Evolutionary conservation across 139 green algal genomes (phyloP).

Genomic region (Volvox reticuliferus): DNA sequence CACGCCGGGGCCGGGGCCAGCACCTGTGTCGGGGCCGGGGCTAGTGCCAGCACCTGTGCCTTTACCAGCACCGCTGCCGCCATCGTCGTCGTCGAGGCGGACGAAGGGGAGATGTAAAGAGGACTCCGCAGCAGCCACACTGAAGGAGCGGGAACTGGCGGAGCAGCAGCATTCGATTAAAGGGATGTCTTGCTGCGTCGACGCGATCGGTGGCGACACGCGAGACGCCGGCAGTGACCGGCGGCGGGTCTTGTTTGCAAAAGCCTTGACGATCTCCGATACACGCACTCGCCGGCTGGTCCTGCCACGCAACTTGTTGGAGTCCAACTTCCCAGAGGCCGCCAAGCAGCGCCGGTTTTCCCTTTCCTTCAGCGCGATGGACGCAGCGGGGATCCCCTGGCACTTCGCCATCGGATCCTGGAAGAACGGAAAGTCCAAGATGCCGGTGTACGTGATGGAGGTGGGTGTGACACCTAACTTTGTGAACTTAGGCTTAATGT

Average conservation of each 20-base stretch:
- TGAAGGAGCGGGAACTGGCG: too few species aligned
- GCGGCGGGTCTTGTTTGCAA: conserved; percentile 75
- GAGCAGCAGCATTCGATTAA: neutral
- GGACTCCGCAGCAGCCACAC: too few species aligned
- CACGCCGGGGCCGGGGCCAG: too few species aligned
- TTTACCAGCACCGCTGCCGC: neutral
- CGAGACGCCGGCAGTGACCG: neutral
- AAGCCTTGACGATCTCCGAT: conserved; percentile 81
- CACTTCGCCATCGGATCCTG: conserved; percentile 79
- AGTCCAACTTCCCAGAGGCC: conserved; percentile 66
- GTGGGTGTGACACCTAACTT: too few species aligned
- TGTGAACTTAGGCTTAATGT: too few species aligned
- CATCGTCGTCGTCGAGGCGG: neutral
- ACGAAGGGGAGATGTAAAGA: neutral
- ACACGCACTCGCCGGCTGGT: conserved; percentile 75
- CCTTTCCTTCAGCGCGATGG: neutral
- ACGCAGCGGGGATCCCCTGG: conserved; percentile 18
- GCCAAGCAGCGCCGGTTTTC: neutral
- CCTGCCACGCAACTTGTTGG: conserved; percentile 77
- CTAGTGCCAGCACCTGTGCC: neutral
- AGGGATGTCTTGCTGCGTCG: neutral
- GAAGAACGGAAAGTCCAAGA: conserved; percentile 81
- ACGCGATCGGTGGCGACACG: neutral
- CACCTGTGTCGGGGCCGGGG: neutral
- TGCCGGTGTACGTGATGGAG: conserved; percentile 86